These are phyloP conservation scores for Auricularia heimuer DNA, from an alignment of 768 basidiomycete genomes.

Conservation along the genomic window DNA sequence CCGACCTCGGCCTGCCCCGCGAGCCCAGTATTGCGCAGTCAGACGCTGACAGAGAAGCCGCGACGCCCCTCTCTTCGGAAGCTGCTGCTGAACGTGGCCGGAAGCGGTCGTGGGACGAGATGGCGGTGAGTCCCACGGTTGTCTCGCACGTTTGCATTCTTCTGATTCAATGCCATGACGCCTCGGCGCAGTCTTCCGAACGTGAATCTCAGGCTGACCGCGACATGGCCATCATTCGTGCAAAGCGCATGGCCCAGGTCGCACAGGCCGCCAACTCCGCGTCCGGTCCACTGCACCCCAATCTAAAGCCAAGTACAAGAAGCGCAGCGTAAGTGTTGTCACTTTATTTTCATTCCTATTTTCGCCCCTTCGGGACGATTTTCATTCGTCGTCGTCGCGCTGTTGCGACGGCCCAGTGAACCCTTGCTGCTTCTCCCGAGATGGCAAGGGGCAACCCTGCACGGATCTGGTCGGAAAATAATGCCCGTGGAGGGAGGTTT, in stretches of 20 bases:
- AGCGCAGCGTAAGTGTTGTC: slow-evolving; percentile 61
- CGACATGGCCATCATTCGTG: slow-evolving; percentile 79
- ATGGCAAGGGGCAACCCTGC: not conserved
- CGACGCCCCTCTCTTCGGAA: not conserved
- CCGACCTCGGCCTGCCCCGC: not conserved
- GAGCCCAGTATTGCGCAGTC: slow-evolving; percentile 14
- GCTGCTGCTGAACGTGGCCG: not conserved
- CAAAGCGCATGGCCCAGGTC: slow-evolving; percentile 60
- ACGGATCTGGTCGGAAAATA: too few relatives aligned
- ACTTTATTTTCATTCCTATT: not conserved
- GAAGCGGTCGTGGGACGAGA: slow-evolving; percentile 11
- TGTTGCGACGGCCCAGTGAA: not conserved
- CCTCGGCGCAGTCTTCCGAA: slow-evolving; percentile 19
- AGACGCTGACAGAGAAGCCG: slow-evolving; percentile 9
- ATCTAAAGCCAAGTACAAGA: slow-evolving; percentile 73
- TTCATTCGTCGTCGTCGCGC: not conserved
- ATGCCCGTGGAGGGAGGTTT: too few relatives aligned
- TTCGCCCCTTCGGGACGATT: not conserved
- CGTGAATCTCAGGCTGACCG: slow-evolving; percentile 61
- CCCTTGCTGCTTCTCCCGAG: slow-evolving; percentile 4
- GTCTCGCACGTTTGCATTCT: slow-evolving; percentile 1
- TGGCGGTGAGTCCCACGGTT: slow-evolving; percentile 8
- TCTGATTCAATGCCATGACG: slow-evolving; percentile 1
- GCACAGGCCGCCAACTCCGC: slow-evolving; percentile 22
- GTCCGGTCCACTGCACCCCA: slow-evolving; percentile 32